Base-by-base conservation (phyloP, 495 filamentous ascomycete species). In the Terfezia claveryi region DNA sequence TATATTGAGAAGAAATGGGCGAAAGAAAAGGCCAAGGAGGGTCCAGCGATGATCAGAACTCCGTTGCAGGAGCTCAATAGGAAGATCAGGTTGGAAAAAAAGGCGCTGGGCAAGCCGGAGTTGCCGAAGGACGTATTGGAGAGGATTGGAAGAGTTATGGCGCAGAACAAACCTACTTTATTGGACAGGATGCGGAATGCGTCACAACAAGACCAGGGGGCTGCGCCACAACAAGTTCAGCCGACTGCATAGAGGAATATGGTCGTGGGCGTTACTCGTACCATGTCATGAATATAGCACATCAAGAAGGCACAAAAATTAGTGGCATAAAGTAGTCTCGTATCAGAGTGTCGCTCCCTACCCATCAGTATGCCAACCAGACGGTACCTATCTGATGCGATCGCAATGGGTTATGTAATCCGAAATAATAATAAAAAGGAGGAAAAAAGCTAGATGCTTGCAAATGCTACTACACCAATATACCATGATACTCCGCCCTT, bases 61-160 rank as follows among this genome's bases (percentile, higher is more conserved):
- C 70, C 72, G 4, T 38, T 72, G 16, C 66, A 70, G 58, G 67
- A 72, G 53, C 51, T 67, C 37, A 71, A 72, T 38, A 56, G 68
- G 58, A 62, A 54, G 55, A 58, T 62, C 51, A 62, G 68, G 59
- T 66, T 67, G 62, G 61, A 67, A 60, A 69, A 64, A 62, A 72
- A 68, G 61, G 68, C 57, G 50, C 62, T 65, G 58, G 67, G 64
- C 16, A 66, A 67, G 62, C 76, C 72, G 14, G 27, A 16, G n/a
- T 67, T 83, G 49, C 73, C 74, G 12, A 59, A 71, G 10, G 76
- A 77, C 59, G 78, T 82, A 72, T 65, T 82, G 60, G 76, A 72
- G 62, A 76, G 69, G 68, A 80, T 84, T 61, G 80, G 80, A 60
- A 66, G 76, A 70, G 68, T 82, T 50, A 81, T 84, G 61, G 78